Base-by-base conservation (phyloP, 495 filamentous ascomycete genomes). In the Podospora australis region DNA sequence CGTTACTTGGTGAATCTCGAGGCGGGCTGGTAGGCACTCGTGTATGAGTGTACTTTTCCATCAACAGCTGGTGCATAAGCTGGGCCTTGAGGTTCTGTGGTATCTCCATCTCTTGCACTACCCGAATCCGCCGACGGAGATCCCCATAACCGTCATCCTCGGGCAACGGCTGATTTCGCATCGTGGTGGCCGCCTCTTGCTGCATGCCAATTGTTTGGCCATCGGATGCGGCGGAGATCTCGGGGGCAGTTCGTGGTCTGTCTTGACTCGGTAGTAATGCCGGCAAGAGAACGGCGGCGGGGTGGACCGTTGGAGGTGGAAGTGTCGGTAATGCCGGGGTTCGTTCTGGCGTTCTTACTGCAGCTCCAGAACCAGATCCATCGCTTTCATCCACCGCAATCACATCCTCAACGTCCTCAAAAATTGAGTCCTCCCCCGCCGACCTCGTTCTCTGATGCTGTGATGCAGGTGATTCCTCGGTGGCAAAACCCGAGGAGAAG, bases 101-200 rank as follows among this genome's bases (percentile, higher is more conserved):
- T 20, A 85, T 69, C 7, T 79, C 72, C 52, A 79, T 71, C 13
- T 77, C 66, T 49, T 87, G 81, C 47, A 99, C 90, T 25, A 76
- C 77, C 30, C 87, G 76, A 50, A 99, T 91, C 63, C 81, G 83
- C 50, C 72, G 77, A 46, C 92, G 73, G 48, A 97, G 66, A 44
- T 68, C 65, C 6, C 80, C 73, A 86, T 95, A 95, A 24, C 92
- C 92, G 73, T 99, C 92, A 64, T 99, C 88, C 55, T 84, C 92
- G 0, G 92, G 94, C 40, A 98, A 69, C 17, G 62, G 55, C 6
- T 36, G 4, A 10, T 17, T 36, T 36, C 32, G 32, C 14, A 36
- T 36, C 9, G n/a, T 36, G 32, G 4, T 36, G 5, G 32, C 32
- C n/a, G n/a, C n/a, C n/a, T n/a, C n/a, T n/a, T n/a, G n/a, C n/a